Evolutionary conservation across 2,329 filamentous ascomycete species (phyloP), one percentile per base, ranked within the genome.

Genomic region (Cercospora sp.): DNA sequence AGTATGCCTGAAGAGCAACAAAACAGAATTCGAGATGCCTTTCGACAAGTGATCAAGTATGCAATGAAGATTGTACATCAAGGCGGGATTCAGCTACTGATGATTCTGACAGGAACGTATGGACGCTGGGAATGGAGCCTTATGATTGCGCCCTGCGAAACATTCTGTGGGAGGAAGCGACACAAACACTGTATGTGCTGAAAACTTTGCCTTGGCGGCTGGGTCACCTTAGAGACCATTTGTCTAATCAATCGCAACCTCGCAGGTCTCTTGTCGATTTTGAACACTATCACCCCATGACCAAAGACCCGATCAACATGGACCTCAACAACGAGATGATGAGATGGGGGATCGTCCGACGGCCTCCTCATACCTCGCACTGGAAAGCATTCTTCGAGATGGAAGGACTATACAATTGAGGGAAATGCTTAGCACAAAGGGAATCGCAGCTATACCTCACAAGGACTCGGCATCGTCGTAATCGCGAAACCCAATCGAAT

Each of bases 91-190:
- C 10, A 33, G 12, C 2, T 28, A 58, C 8, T 58, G 7, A 58
- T 3, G 5, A 20, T 0, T 16, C 23, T 23, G n/a, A 23, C 53
- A 76, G 74, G 23, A 53, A 64, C 8, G 68, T 77, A 5, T 75
- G 75, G 72, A 61, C 58, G 10, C 48, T 75, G 3, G 74, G 73
- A 8, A 71, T 77, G 51, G 73, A 75, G 48, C 76, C 76, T 7
- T 73, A 73, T 55, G 76, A 78, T 63, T 74, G 74, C 69, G 76
- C 75, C 4, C 61, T 78, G 16, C 65, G 76, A 7, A 78, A 78
- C 51, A 71, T 78, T 20, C 45, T 78, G 20, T 78, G 75, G 75
- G 73, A 76, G 28, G 13, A 48, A 4, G 67, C 69, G 42, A 73
- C 67, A 9, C 64, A 66, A 64, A 67, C 16, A 18, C 60, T 70